These are phyloP conservation scores for Apodospora peruviana DNA, from an alignment of 495 filamentous ascomycete species.

Conservation along the genomic window DNA sequence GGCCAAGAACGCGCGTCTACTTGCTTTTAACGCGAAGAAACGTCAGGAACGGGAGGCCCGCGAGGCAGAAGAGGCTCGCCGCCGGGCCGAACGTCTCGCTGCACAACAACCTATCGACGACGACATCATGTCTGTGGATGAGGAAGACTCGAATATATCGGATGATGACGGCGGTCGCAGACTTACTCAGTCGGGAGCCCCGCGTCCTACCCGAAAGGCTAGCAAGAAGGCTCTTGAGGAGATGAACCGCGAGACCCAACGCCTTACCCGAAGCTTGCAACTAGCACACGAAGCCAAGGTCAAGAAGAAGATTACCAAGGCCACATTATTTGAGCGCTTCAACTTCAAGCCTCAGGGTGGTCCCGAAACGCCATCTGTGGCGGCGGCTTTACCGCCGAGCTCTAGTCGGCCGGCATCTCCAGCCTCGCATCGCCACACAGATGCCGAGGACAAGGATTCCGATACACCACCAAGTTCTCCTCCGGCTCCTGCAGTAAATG, in stretches of 20 bases:
- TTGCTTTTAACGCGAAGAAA: constrained; percentile 66
- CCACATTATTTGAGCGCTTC: constrained; percentile 78
- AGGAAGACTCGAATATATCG: constrained; percentile 47
- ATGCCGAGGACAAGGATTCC: constrained; percentile 38
- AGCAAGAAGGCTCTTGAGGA: constrained; percentile 96
- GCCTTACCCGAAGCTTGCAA: constrained; percentile 83
- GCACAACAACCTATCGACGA: constrained; percentile 26
- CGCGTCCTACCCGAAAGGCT: constrained; percentile 69
- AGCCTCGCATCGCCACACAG: constrained; percentile 27
- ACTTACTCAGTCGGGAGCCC: constrained; percentile 49
- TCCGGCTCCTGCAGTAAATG: constrained; percentile 19
- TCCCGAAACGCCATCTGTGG: constrained; percentile 23
- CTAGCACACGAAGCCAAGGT: constrained; percentile 84
- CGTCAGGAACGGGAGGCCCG: constrained; percentile 61
- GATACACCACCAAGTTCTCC: constrained; percentile 52
- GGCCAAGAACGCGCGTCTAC: constrained; percentile 52
- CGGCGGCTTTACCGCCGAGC: constrained; percentile 39
- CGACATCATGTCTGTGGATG: constrained; percentile 32
- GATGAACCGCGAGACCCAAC: constrained; percentile 88
- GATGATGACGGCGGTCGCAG: constrained; percentile 53
- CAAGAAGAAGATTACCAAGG: constrained; percentile 86
- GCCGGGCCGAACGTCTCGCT: constrained; percentile 43
- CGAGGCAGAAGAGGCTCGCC: constrained; percentile 50
- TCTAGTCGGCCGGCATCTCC: constrained; percentile 37
- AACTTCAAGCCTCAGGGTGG: constrained; percentile 55